Conservation (phyloP, 371 early-diverging fungal genomes). For the Mortierella sp. region DNA sequence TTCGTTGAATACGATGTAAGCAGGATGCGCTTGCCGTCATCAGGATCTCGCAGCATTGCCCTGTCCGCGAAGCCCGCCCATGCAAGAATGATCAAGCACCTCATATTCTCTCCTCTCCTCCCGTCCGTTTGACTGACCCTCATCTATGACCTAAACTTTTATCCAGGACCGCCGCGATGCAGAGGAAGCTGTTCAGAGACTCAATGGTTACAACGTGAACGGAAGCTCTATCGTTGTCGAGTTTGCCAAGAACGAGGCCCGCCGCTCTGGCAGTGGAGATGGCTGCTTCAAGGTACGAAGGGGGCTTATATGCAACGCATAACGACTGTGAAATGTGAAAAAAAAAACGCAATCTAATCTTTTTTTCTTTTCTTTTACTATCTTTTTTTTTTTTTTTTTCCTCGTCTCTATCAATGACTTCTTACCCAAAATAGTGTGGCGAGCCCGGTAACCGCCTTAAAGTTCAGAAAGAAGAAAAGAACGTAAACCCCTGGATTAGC, state of each 20-base stretch:
- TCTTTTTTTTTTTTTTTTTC: not conserved
- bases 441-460: slow-evolving; percentile 60
- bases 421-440: slow-evolving; percentile 60
- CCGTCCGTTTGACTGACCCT: not conserved
- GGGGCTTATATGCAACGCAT: not conserved
- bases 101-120: not conserved
- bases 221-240: slow-evolving; percentile 73
- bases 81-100: too few species aligned
- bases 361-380: not conserved
- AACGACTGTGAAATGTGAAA: not conserved
- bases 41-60: not conserved
- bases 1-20: slow-evolving; percentile 69
- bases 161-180: slow-evolving; percentile 72
- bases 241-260: slow-evolving; percentile 68
- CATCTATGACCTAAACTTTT: not conserved
- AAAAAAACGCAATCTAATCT: not conserved
- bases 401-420: too few species aligned
- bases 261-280: slow-evolving; percentile 61
- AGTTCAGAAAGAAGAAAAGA: slow-evolving; percentile 4
- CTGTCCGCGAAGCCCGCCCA: not conserved
- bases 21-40: not conserved
- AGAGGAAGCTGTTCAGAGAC: slow-evolving; percentile 77
- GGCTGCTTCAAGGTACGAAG: slow-evolving; percentile 63
- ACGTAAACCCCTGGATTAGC: too few species aligned
- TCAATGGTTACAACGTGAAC: slow-evolving; percentile 67